These are phyloP conservation scores for Gossypium laxum DNA, from an alignment of 441 rosid genomes.

Conservation along the genomic window DNA sequence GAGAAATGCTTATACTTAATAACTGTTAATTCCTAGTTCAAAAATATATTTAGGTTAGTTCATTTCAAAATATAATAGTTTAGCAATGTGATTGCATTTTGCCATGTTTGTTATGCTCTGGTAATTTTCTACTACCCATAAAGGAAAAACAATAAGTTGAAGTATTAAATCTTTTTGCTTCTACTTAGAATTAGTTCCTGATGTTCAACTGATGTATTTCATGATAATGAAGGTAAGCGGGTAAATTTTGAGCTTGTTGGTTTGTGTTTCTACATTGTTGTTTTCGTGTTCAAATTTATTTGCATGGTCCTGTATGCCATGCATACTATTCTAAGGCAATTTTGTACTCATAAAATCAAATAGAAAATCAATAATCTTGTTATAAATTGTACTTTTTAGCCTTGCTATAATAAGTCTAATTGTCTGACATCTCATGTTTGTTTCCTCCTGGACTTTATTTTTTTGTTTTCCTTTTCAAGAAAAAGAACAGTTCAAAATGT, in stretches of 20 bases:
- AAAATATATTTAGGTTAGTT: neutral
- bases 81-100: neutral
- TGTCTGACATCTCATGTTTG: neutral
- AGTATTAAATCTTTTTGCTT: neutral
- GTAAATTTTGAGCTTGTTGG: neutral
- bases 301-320: neutral
- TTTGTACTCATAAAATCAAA: neutral
- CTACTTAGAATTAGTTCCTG: neutral
- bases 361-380: neutral
- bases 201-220: neutral
- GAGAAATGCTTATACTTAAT: neutral
- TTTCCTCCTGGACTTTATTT: neutral
- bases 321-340: neutral
- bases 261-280: neutral
- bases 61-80: neutral
- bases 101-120: neutral
- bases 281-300: neutral
- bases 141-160: neutral
- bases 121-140: neutral
- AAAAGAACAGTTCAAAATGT: neutral
- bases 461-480: neutral
- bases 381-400: neutral
- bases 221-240: neutral
- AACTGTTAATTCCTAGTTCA: neutral
- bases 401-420: neutral